phyloP scores from a whole-genome alignment of 2,329 filamentous ascomycete genomes.

The Colletotrichum eremochloae region DNA sequence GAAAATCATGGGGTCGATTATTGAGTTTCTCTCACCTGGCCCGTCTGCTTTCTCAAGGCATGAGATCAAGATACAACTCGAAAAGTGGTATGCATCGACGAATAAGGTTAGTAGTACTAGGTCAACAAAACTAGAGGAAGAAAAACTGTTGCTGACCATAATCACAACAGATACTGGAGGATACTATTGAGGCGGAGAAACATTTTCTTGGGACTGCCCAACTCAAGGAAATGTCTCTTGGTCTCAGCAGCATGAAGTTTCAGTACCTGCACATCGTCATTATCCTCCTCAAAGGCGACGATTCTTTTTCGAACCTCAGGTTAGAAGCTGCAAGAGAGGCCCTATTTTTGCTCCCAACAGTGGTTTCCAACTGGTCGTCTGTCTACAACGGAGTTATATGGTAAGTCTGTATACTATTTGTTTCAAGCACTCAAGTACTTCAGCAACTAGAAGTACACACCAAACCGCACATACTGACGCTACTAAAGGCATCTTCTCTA shows the following conservation, averaged over 20 bases:
- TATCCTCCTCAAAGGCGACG: slow-evolving; percentile 22
- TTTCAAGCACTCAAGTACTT: rapidly evolving
- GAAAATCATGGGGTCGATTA: slow-evolving; percentile 4
- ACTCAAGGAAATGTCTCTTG: slow-evolving; percentile 22
- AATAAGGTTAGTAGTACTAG: background rate
- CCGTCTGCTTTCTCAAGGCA: background rate
- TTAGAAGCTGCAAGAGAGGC: slow-evolving; percentile 22
- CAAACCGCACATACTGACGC: background rate
- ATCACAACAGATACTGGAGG: background rate
- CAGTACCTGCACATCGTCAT: slow-evolving; percentile 28
- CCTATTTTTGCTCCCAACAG: slow-evolving; percentile 9
- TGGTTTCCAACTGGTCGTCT: slow-evolving; percentile 29
- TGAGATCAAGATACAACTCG: slow-evolving; percentile 5
- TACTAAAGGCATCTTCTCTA: slow-evolving; percentile 20
- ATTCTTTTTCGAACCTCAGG: background rate
- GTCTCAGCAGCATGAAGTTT: slow-evolving; percentile 19
- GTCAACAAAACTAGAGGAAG: no score
- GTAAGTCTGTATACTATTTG: background rate
- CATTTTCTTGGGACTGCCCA: background rate
- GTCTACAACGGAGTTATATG: slow-evolving; percentile 28
- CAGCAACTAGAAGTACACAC: no score
- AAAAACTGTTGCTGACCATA: background rate
- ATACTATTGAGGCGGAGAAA: slow-evolving; percentile 3
- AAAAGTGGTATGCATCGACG: slow-evolving; percentile 11
- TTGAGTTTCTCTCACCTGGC: slow-evolving; percentile 6